Evolutionary conservation across 345 rosid species (phyloP).

Genomic region (Moringa oleifera): DNA sequence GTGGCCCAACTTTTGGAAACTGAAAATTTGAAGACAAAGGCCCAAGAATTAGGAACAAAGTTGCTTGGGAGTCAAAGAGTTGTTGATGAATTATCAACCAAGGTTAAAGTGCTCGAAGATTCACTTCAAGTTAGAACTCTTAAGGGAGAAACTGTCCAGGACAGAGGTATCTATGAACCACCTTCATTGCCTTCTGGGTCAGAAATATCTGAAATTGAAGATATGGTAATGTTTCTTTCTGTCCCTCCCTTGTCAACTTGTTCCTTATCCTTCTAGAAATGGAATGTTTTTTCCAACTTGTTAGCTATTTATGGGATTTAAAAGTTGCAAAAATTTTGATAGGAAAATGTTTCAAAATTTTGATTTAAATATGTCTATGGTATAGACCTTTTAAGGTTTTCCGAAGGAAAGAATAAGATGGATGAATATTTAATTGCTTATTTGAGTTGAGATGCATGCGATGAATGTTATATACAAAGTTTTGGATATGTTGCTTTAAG

Average conservation of each 20-base stretch:
- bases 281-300: background rate
- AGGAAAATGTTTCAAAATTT: too few relatives aligned
- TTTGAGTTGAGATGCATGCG: background rate
- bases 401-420: too few relatives aligned
- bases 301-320: background rate
- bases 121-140: conserved; percentile 37
- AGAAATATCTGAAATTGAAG: conserved; percentile 88
- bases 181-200: conserved; percentile 54
- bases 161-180: conserved; percentile 67
- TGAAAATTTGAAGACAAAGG: conserved; percentile 51
- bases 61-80: conserved; percentile 63
- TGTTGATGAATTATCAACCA: conserved; percentile 52
- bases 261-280: too few relatives aligned
- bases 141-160: conserved; percentile 58
- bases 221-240: conserved; percentile 37
- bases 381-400: background rate
- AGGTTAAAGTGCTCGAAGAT: conserved; percentile 61
- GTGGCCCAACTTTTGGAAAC: conserved; percentile 44
- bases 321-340: too few relatives aligned
- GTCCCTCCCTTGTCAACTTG: conserved; percentile 3
- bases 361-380: background rate
- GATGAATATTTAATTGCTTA: too few relatives aligned
- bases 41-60: conserved; percentile 56
- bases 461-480: background rate
- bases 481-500: background rate